Base-by-base conservation (phyloP, 148 eudicot species). In the Amaranthus hypochondriacus region DNA sequence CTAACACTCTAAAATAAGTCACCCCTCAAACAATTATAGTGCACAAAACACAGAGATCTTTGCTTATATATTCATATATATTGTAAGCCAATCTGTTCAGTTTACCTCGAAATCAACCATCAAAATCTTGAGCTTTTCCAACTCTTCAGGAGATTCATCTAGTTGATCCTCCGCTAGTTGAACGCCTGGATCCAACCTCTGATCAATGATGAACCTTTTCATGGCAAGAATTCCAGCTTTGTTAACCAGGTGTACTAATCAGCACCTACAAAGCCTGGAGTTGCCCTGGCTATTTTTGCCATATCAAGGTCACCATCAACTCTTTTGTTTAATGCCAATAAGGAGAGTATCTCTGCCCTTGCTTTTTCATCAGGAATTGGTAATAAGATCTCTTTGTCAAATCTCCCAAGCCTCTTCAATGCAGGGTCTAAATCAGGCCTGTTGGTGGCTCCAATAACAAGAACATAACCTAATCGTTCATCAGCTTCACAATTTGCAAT, bases 231-330 rank as follows among this genome's bases (percentile, higher is more conserved):
- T 86, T 48, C 90, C 91, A 57, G 97, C 98, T 79, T 91, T 86
- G 66, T 85, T 83, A 56, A 81, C 87, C 51, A 91, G 62, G 28
- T 92, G 89, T 51, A 80, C 76, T 84, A 93, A 69, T 91, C 98
- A 44, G 98, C 97, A 62, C 97, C 98, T 68, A 89, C 98, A 89
- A 91, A 94, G 11, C 98, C 97, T 12, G 97, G 90, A 3, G 98
- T 91, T 46, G 79, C 82, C 83, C 89, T 84, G 67, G 98, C 97
- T 78, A 94, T 79, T 79, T 87, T 91, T 15, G 56, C 48, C 71
- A 94, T 77, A 84, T 89, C 93, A 67, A 94, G 83, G 65, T 80
- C 82, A 82, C 90, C 77, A 83, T 92, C 74, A 87, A 81, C 82
- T 85, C 85, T 61, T 58, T 87, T 82, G 61, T 87, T 82, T 15